A percentile compares a stretch with the other conserved stretches of the same genome.
phyloP scores from a whole-genome alignment of 371 early-diverging fungal genomes.

The Apophysomyces ossiformis region DNA sequence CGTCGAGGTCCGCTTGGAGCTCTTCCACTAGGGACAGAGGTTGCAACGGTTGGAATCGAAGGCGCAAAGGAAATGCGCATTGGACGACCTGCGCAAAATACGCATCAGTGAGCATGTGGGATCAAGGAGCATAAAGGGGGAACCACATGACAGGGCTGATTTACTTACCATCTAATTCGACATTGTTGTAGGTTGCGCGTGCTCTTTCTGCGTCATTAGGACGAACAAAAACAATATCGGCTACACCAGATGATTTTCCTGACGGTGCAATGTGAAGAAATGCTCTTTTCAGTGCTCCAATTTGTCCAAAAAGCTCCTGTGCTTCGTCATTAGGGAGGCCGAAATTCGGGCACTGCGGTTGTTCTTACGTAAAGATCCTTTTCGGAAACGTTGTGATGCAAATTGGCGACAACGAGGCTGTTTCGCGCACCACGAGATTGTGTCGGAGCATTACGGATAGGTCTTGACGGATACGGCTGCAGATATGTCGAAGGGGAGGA shows the following conservation, averaged over 20 bases:
- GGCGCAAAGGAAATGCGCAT: slow-evolving; percentile 49
- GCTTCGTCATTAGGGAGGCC: slow-evolving; percentile 8
- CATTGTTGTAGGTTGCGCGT: slow-evolving; percentile 58
- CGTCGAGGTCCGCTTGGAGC: slow-evolving; percentile 16
- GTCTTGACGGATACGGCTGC: slow-evolving; percentile 14
- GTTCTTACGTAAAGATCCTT: slow-evolving; percentile 68
- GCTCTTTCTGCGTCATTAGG: slow-evolving; percentile 59
- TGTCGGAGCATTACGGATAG: slow-evolving; percentile 10
- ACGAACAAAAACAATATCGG: slow-evolving; percentile 60
- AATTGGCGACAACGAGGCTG: slow-evolving; percentile 57
- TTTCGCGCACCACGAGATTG: slow-evolving; percentile 25
- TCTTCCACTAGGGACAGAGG: slow-evolving; percentile 8
- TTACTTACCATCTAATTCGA: slow-evolving; percentile 64
- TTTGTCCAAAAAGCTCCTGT: slow-evolving; percentile 61
- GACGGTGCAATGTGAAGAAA: slow-evolving; percentile 61
- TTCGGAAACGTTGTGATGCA: slow-evolving; percentile 69
- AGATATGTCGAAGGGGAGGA: slow-evolving; percentile 7
- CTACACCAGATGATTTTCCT: slow-evolving; percentile 69
- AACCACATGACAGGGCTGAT: background rate
- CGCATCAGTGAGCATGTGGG: slow-evolving; percentile 6
- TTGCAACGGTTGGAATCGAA: slow-evolving; percentile 15
- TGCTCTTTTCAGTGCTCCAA: slow-evolving; percentile 54
- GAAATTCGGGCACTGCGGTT: background rate
- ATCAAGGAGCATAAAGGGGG: background rate
- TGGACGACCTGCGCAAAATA: slow-evolving; percentile 41